These are phyloP conservation scores for Leccinellum luteum DNA, from an alignment of 768 basidiomycete genomes.

Conservation along the genomic window DNA sequence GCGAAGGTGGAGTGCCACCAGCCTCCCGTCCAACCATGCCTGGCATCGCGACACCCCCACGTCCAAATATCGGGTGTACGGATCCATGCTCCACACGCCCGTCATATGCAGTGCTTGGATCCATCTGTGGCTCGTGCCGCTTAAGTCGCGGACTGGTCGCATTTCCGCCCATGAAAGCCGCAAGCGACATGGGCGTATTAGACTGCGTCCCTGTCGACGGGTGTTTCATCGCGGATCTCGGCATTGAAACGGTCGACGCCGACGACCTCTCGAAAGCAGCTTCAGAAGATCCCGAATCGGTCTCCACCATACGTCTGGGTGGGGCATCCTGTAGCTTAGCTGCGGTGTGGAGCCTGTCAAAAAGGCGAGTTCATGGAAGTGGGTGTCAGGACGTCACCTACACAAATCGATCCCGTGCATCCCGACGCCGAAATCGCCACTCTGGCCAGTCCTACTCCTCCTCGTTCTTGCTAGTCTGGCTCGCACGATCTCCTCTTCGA, in stretches of 20 bases:
- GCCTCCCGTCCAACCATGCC: constrained; percentile 47
- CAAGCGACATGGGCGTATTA: constrained; percentile 67
- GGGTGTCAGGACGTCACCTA: constrained; percentile 18
- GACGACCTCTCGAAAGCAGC: constrained; percentile 4
- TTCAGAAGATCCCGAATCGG: constrained; percentile 8
- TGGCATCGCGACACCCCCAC: constrained; percentile 72
- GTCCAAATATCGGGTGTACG: constrained; percentile 76
- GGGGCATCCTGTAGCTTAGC: constrained; percentile 24
- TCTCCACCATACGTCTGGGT: constrained; percentile 1
- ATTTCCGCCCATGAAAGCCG: constrained; percentile 78
- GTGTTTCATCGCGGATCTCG: constrained; percentile 15
- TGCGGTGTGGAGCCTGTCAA: constrained; percentile 8
- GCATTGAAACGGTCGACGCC: constrained; percentile 1
- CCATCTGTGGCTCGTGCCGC: constrained; percentile 67
- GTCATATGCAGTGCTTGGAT: constrained; percentile 65
- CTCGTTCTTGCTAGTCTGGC: constrained; percentile 46
- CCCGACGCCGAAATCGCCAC: constrained; percentile 39
- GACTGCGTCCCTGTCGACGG: constrained; percentile 24
- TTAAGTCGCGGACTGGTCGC: constrained; percentile 74
- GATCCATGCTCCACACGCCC: constrained; percentile 50
- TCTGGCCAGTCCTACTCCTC: constrained; percentile 34
- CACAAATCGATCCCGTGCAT: constrained; percentile 34
- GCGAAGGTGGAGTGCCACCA: neutral
- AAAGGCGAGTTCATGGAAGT: neutral
- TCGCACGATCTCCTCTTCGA: constrained; percentile 54